Percentiles rank a stretch among this genome's conserved stretches.
Evolutionary conservation across 345 rosid species (phyloP).

Genomic region (Corchorus olitorius): DNA sequence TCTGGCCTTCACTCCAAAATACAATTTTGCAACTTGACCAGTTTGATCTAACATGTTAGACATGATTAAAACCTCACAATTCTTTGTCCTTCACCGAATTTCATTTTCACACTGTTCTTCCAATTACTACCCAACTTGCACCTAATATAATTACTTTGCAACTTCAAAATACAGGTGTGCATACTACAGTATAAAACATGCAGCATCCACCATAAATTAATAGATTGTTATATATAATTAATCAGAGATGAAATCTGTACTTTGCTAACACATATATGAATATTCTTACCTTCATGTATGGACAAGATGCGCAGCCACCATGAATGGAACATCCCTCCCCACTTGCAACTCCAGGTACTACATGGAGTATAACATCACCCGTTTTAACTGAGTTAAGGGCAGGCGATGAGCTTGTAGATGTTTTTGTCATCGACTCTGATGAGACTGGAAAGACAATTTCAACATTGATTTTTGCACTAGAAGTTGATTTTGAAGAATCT

Average conservation of each 20-base stretch:
- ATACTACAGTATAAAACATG: not conserved
- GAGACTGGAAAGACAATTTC: constrained; percentile 97
- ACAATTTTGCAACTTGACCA: not conserved
- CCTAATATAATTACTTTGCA: not conserved
- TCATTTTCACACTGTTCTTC: not conserved
- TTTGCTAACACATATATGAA: not conserved
- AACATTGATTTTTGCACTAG: constrained; percentile 61
- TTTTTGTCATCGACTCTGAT: constrained; percentile 74
- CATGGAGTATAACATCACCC: constrained; percentile 59
- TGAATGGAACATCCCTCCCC: constrained; percentile 97
- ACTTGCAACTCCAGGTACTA: constrained; percentile 88
- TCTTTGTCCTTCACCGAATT: no score
- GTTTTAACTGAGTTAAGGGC: constrained; percentile 37
- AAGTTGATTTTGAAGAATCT: constrained; percentile 41
- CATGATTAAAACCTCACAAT: not conserved
- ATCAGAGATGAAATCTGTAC: not conserved
- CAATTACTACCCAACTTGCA: not conserved
- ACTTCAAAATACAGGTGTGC: not conserved
- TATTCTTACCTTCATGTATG: constrained; percentile 85
- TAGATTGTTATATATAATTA: constrained; percentile 5
- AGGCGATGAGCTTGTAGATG: constrained; percentile 49
- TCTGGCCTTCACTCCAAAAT: no score
- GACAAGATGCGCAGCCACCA: constrained; percentile 98
- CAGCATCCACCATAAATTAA: not conserved
- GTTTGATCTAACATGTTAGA: not conserved